Evolutionary conservation across 2,329 filamentous ascomycete genomes (phyloP), one percentile per base, ranked within the genome.

Genomic region (Hymenoscyphus fructigenus): DNA sequence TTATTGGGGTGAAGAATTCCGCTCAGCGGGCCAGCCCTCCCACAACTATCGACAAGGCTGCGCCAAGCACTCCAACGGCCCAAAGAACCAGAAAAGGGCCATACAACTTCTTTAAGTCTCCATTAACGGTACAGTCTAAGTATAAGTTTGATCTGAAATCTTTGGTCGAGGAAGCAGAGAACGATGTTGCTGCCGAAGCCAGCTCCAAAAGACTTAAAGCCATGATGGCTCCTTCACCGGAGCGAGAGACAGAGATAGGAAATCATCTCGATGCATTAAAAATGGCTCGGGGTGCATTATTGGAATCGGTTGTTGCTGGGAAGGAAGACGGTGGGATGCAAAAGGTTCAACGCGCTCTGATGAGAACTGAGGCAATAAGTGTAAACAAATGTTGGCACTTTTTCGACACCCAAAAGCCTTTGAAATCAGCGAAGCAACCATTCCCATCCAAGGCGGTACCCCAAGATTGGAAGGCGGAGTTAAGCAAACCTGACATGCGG

Each of bases 121-220:
- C 85, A 5, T 70, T 85, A 59, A 79, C 83, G 1, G 76, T 82
- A 62, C 79, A 80, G 56, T 78, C 82, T 17, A 85, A 83, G 71
- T 87, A 88, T 75, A 88, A 84, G 68, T 89, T 88, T 67, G 85
- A 88, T 62, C 76, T 92, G 63, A 85, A 86, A 65, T 81, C 84
- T 1, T 80, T 93, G 9, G 79, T 89, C 50, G 84, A 80, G 57
- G 83, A 88, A 71, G 83, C 87, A 5, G 78, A 81, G 50, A 80
- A 83, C 64, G 86, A 91, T 66, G 80, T 86, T 53, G 84, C 85
- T 47, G 82, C 82, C 1, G 84, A 87, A 61, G 85, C 83, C 17
- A 87, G 83, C 66, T 81, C 81, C 5, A 78, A 79, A 62, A 67
- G 74, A 59, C 63, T 75, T 28, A 78, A 77, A 66, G 78, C 73